Percentiles rank a stretch among this genome's conserved stretches.
These are phyloP conservation scores for Lignosus rhinocerotis DNA, from an alignment of 1,284 basidiomycete genomes.

Conservation along the genomic window DNA sequence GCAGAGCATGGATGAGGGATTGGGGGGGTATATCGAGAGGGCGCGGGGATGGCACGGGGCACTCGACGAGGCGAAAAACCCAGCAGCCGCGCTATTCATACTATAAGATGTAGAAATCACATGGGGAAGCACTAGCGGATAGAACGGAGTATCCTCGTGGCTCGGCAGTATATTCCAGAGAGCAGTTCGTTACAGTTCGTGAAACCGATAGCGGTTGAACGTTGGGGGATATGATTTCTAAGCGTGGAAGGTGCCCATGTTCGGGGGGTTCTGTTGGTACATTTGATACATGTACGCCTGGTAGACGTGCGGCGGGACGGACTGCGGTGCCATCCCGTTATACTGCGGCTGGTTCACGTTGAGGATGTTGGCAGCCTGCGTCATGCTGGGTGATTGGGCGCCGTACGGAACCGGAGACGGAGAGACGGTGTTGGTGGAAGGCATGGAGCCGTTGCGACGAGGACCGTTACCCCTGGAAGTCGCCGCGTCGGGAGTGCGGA, in stretches of 20 bases:
- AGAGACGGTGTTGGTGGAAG: slow-evolving; percentile 37
- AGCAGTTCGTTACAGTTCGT: slow-evolving; percentile 30
- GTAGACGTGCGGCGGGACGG: slow-evolving; percentile 71
- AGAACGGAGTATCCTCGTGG: slow-evolving; percentile 26
- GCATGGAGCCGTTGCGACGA: slow-evolving; percentile 53
- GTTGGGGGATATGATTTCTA: slow-evolving; percentile 41
- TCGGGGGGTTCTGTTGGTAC: slow-evolving; percentile 69
- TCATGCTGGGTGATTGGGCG: slow-evolving; percentile 58
- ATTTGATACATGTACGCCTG: slow-evolving; percentile 81
- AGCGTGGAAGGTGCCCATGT: slow-evolving; percentile 75
- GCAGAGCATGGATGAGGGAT: slow-evolving; percentile 3
- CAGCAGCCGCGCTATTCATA: slow-evolving; percentile 18
- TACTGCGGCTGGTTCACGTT: slow-evolving; percentile 68
- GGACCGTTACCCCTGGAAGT: slow-evolving; percentile 47
- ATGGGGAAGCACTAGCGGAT: slow-evolving; percentile 15
- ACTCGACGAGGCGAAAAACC: slow-evolving; percentile 9
- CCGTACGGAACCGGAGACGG: slow-evolving; percentile 54
- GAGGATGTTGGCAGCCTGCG: slow-evolving; percentile 54
- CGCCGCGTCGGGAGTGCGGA: slow-evolving; percentile 61
- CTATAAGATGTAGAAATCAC: slow-evolving; percentile 24
- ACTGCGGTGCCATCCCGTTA: slow-evolving; percentile 57
- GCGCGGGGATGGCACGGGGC: slow-evolving; percentile 7
- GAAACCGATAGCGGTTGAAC: slow-evolving; percentile 27
- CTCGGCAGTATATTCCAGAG: slow-evolving; percentile 24
- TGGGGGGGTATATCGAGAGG: slow-evolving; percentile 24